Base-by-base conservation (phyloP, 2,329 filamentous ascomycete genomes). In the Fonsecaea nubica region DNA sequence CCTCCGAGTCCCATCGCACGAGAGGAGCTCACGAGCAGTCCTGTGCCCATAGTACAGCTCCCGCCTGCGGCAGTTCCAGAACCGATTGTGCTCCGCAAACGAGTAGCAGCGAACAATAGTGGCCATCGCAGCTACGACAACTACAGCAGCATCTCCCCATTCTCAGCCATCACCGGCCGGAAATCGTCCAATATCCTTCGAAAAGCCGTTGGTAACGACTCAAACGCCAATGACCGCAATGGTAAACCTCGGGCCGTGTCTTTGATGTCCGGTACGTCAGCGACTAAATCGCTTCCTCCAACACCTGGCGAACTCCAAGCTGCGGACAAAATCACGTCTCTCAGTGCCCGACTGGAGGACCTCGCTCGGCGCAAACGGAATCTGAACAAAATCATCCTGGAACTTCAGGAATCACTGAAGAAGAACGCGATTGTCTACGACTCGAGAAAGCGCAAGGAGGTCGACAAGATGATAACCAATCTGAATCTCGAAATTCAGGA, bases 321-420 rank as follows among this genome's bases (percentile, higher is more conserved):
- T 32, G 82, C 85, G 40, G 88, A 90, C 74, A 89, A 89, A 33
- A 86, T 94, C 15, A 84, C 87, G 9, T 83, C 85, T 67, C 83
- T 95, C 30, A 86, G 90, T 73, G 86, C 88, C 4, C 85, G 87
- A 72, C 85, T 91, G 35, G 83, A 88, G 50, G 84, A 86, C 57
- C 84, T 95, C 7, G 81, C 82, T 0, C 87, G 90, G 74, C 87
- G 91, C 53, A 87, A 89, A 62, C 82, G 85, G 67, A 94, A 93
- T 78, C 87, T 94, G 74, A 85, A 87, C 75, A 87, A 84, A 30
- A 87, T 90, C 68, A 91, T 95, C 75, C 82, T 86, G 69, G 90
- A 94, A 76, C 89, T 94, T 83, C 92, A 89, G 65, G 88, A 92
- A 76, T 84, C 93, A 65, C 90, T 93, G 83, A 90, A 90, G 48